Evolutionary conservation across 305 asterid species (phyloP), one percentile per base, ranked within the genome.

Genomic region (Fraxinus greggii): DNA sequence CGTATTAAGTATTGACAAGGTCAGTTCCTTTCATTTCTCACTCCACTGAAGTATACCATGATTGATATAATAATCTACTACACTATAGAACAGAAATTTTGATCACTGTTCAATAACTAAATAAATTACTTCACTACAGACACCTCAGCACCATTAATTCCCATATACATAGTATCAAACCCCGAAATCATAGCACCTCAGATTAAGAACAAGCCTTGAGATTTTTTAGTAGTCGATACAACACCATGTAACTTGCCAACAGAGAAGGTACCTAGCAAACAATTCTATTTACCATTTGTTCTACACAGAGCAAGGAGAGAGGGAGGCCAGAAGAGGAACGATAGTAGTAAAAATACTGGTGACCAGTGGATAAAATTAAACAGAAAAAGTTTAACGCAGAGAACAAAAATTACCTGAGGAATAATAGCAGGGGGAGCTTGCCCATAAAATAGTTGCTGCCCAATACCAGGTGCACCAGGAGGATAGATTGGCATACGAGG

Each of bases 401-500:
- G 5, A 26, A 26, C 73, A 65, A 65, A 10, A 26, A 24, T 65
- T 65, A 65, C 76, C 48, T 31, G 90, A 45, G 90, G 92, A 40
- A 89, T 83, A 12, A 89, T 81, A 70, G 92, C 78, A 19, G 92
- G 91, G 23, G 92, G 92, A 0, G 76, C 86, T 86, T 89, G 92
- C 32, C 92, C 92, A 74, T 89, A 88, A 38, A 88, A 88, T 36
- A 89, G 75, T 70, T 86, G 92, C 42, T 86, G 92, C 61, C 90
- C 90, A 17, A 88, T 86, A 12, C 86, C 92, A 40, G 90, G 90
- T 75, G 84, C 89, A 78, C 92, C 89, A 13, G 88, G 90, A 82
- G 92, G 91, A 80, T 88, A 88, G 59, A 89, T 80, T 54, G 92
- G 89, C 91, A 88, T 80, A 45, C 92, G 88, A 48, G 92, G 91